Evolutionary conservation across 345 rosid genomes (phyloP), one percentile per base, ranked within the genome.

Genomic region (Rhizophora apiculata): DNA sequence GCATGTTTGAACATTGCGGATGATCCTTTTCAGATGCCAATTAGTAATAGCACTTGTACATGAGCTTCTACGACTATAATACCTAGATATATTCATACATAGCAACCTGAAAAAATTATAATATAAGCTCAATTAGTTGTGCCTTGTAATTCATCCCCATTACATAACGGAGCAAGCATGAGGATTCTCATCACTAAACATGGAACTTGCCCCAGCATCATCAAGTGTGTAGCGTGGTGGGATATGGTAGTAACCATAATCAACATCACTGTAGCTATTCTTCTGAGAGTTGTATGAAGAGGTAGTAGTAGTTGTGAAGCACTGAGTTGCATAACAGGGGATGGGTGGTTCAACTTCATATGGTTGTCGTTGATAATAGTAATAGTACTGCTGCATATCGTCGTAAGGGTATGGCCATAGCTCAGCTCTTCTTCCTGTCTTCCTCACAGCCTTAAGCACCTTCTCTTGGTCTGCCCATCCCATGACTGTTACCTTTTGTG

Each of bases 131-230:
- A 11, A 43, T 13, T 43, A 43, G 49, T 43, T 43, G 49, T 43
- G 49, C 49, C 49, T 13, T 3, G 18, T 0, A 43, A 43, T 43
- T 43, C 13, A 43, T 43, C 49, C 18, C 49, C 27, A 62, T 83
- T 49, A 87, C 91, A 88, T 85, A 10, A 88, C 82, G 26, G 82
- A 70, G 64, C 96, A 90, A 79, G 93, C 91, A 71, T 90, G 83
- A 27, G 93, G 95, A 72, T 90, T 90, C 3, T 90, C 98, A 61
- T 93, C 95, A 49, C 85, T 87, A 55, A 90, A 90, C 76, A 90
- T 10, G 61, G 88, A 58, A 65, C 76, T 51, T 65, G 86, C 73
- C 48, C 65, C 78, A 29, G 81, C 76, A 37, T 83, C 77, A 21
- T 84, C 18, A 71, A 75, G 37, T 48, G 77, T 74, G 0, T 84